Evolutionary conservation across 2,329 filamentous ascomycete genomes (phyloP).

Genomic region (Exophiala xenobiotica): DNA sequence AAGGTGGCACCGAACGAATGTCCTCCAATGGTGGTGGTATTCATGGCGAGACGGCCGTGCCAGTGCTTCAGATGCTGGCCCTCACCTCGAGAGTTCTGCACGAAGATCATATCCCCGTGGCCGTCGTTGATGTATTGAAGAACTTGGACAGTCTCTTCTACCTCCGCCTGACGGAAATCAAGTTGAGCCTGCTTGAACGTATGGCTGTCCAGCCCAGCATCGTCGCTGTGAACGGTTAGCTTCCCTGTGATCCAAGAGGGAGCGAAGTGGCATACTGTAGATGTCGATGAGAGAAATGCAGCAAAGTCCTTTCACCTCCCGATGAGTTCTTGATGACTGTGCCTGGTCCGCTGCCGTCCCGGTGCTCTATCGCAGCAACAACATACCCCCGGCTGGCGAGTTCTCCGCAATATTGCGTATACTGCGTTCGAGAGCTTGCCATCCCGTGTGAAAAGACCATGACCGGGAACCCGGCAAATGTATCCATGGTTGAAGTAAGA

Average conservation of each 20-base stretch:
- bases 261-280: constrained; percentile 9
- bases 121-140: constrained; percentile 26
- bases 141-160: constrained; percentile 28
- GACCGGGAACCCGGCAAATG: constrained; percentile 27
- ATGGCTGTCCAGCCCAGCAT: constrained; percentile 16
- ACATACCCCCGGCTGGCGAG: constrained; percentile 28
- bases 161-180: constrained; percentile 31
- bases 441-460: constrained; percentile 32
- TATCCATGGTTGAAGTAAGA: background rate
- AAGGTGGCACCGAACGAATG: constrained; percentile 68
- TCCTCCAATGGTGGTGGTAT: constrained; percentile 58
- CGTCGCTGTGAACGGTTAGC: too few relatives aligned
- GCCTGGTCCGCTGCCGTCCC: constrained; percentile 30
- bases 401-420: constrained; percentile 30
- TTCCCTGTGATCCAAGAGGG: background rate
- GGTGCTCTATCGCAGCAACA: constrained; percentile 30
- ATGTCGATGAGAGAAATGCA: constrained; percentile 22
- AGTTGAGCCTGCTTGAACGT: constrained; percentile 30
- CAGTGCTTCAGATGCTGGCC: constrained; percentile 52
- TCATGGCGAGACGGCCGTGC: constrained; percentile 54
- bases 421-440: constrained; percentile 30
- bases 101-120: constrained; percentile 18
- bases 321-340: constrained; percentile 24
- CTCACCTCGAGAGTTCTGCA: constrained; percentile 49
- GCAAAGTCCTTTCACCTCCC: constrained; percentile 5